Percentiles rank a stretch among this genome's conserved stretches.
phyloP scores from a whole-genome alignment of 2,329 filamentous ascomycete species.

The Monosporascus sp. region DNA sequence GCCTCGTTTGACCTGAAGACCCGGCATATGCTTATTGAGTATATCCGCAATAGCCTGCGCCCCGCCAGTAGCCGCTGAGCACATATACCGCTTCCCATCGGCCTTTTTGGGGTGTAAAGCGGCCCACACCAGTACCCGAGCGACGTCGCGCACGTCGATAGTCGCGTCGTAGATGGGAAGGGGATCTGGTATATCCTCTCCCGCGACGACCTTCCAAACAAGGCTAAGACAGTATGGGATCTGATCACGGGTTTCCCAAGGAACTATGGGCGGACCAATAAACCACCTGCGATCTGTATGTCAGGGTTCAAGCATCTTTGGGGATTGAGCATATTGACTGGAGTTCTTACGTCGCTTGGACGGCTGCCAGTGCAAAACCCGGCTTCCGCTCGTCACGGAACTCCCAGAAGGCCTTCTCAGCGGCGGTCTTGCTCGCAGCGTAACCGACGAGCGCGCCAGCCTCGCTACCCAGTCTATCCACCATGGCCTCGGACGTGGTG shows the following conservation, averaged over 20 bases:
- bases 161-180: conserved; percentile 17
- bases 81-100: conserved; percentile 23
- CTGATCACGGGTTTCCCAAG: conserved; percentile 16
- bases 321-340: background rate
- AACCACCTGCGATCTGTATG: conserved; percentile 15
- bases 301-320: background rate
- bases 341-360: conserved; percentile 20
- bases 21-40: conserved; percentile 15
- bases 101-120: conserved; percentile 13
- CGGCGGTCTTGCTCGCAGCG: conserved; percentile 21
- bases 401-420: conserved; percentile 22
- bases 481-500: conserved; percentile 13
- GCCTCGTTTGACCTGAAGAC: conserved; percentile 10
- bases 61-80: conserved; percentile 16
- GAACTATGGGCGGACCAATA: conserved; percentile 21
- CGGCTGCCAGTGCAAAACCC: conserved; percentile 17
- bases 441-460: conserved; percentile 20
- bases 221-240: conserved; percentile 17
- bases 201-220: conserved; percentile 16
- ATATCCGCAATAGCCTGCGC: conserved; percentile 24
- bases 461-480: conserved; percentile 11
- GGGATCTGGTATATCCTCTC: conserved; percentile 15
- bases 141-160: conserved; percentile 23
- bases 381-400: conserved; percentile 18
- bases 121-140: conserved; percentile 23